A percentile compares a stretch with the other conserved stretches of the same genome.
Conservation (phyloP, 176 grass and related monocot species). For the Hsuehochloa calcarea region DNA sequence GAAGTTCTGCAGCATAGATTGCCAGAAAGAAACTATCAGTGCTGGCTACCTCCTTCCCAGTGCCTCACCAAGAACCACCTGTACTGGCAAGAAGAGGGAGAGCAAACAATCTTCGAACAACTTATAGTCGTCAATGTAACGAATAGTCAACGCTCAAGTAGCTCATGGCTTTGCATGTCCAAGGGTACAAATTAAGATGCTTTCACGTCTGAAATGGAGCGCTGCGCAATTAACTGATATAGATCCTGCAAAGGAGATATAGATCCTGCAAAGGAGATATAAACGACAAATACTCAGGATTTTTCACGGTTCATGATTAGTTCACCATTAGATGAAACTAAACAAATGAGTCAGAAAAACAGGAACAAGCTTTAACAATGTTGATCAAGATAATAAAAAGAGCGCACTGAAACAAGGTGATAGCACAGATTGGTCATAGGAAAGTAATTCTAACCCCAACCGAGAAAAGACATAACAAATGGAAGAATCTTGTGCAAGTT, state of each 20-base stretch:
- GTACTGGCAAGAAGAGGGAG: slow-evolving; percentile 6
- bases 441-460: background rate
- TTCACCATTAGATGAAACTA: background rate
- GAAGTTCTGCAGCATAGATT: slow-evolving; percentile 44
- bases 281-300: background rate
- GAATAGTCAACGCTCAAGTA: background rate
- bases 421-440: background rate
- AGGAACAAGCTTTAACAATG: background rate
- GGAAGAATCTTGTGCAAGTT: background rate
- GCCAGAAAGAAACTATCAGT: background rate
- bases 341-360: background rate
- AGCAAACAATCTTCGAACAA: background rate
- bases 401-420: background rate
- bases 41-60: slow-evolving; percentile 19
- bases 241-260: background rate
- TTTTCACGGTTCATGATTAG: background rate
- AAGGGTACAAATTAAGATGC: background rate
- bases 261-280: background rate
- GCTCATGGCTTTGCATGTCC: background rate
- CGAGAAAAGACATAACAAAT: background rate
- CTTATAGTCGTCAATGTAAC: background rate
- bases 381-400: background rate
- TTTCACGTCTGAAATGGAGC: background rate
- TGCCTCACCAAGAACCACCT: slow-evolving; percentile 5
- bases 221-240: background rate